These are phyloP conservation scores for Cytospora piceicola DNA, from an alignment of 2,329 filamentous ascomycete species.

Conservation along the genomic window DNA sequence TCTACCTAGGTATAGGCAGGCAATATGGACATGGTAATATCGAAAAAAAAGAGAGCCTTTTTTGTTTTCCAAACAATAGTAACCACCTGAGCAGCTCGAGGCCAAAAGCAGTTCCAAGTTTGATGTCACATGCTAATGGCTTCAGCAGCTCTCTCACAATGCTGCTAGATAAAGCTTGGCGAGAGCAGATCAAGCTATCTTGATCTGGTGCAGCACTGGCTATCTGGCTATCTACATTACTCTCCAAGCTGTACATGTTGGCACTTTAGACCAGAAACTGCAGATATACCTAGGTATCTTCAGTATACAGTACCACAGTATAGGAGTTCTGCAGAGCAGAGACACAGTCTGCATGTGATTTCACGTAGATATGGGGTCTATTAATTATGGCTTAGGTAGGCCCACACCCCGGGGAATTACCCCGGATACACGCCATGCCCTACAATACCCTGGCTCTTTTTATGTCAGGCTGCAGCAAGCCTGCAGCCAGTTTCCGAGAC, in stretches of 20 bases:
- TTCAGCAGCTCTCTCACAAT: background rate
- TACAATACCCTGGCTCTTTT: slow-evolving; percentile 16
- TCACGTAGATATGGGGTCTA: slow-evolving; percentile 11
- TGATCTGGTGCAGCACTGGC: too few species aligned
- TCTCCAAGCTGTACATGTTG: background rate
- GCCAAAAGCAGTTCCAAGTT: background rate
- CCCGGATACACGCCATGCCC: slow-evolving; percentile 8
- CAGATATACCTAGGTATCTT: too few species aligned
- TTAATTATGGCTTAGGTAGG: slow-evolving; percentile 14
- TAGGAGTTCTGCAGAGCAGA: background rate
- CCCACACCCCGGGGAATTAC: slow-evolving; percentile 19
- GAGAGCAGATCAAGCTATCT: background rate
- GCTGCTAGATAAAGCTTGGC: background rate
- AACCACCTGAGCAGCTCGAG: background rate
- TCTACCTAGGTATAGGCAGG: background rate
- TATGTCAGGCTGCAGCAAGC: slow-evolving; percentile 20
- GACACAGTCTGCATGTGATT: background rate
- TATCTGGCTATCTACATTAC: background rate
- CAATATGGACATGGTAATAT: background rate
- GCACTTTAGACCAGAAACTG: background rate
- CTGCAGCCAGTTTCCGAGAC: slow-evolving; percentile 15
- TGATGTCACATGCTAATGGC: slow-evolving; percentile 1
- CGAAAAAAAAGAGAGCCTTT: background rate
- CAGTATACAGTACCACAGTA: too few species aligned
- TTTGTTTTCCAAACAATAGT: background rate